A percentile compares a stretch with the other conserved stretches of the same genome.
Conservation (phyloP, 768 basidiomycete species). For the Pleurotus platypus region DNA sequence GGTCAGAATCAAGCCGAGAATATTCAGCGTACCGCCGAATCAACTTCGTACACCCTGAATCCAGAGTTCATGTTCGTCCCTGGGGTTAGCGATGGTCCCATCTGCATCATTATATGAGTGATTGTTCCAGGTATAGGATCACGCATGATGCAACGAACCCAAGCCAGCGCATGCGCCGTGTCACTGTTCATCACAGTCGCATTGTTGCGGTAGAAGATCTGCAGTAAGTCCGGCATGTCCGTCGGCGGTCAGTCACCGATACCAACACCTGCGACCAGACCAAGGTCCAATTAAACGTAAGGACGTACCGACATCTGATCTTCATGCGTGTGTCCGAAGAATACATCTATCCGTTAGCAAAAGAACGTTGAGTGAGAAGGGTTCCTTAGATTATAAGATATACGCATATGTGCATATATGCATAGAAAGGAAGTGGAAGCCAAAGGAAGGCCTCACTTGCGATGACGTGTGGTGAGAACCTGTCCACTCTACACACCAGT, state of each 20-base stretch:
- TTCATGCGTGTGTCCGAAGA: slow-evolving; percentile 77
- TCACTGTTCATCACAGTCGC: slow-evolving; percentile 53
- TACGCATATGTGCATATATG: too few relatives aligned
- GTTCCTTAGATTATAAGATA: background rate
- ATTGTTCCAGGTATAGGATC: background rate
- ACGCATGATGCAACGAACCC: slow-evolving; percentile 24
- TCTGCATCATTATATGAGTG: slow-evolving; percentile 32
- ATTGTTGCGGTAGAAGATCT: slow-evolving; percentile 76
- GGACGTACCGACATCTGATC: slow-evolving; percentile 59
- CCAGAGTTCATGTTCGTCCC: slow-evolving; percentile 71
- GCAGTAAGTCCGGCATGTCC: background rate
- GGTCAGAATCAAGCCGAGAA: background rate
- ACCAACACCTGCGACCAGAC: too few relatives aligned
- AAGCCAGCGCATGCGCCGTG: slow-evolving; percentile 49
- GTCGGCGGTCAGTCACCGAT: too few relatives aligned
- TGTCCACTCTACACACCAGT: slow-evolving; percentile 50
- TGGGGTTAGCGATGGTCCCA: slow-evolving; percentile 68
- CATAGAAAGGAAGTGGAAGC: too few relatives aligned
- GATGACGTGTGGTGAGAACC: slow-evolving; percentile 77
- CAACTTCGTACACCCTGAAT: slow-evolving; percentile 70
- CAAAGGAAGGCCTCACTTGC: slow-evolving; percentile 44
- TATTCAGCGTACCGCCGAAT: slow-evolving; percentile 52
- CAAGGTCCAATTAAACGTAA: background rate
- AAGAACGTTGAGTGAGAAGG: slow-evolving; percentile 5
- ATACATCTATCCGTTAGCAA: slow-evolving; percentile 46